Evolutionary conservation across 129 eudicot genomes (phyloP).

Genomic region (Helichrysum umbraculigerum): DNA sequence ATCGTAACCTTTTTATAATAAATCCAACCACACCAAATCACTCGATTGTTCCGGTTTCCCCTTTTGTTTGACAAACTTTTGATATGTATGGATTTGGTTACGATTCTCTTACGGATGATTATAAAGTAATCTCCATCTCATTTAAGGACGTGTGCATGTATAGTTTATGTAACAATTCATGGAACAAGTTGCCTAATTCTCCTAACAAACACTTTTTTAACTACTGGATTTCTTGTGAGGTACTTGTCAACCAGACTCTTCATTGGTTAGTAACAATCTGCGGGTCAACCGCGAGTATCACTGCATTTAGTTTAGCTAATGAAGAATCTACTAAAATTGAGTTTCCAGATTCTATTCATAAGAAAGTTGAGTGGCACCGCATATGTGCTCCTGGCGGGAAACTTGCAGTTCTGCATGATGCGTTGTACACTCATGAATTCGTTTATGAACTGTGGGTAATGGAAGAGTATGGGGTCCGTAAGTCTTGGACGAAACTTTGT

Average conservation of each 20-base stretch:
- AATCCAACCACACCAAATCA: slow-evolving; percentile 40
- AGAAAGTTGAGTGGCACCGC: slow-evolving; percentile 1
- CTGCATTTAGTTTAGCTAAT: slow-evolving; percentile 33
- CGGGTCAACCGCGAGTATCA: slow-evolving; percentile 12
- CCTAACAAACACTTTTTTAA: slow-evolving; percentile 40
- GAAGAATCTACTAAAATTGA: slow-evolving; percentile 37
- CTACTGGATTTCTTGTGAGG: slow-evolving; percentile 15
- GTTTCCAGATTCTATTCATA: slow-evolving; percentile 28
- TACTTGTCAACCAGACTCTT: slow-evolving; percentile 30
- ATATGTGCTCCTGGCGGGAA: slow-evolving; percentile 38
- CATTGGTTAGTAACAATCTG: slow-evolving; percentile 33
- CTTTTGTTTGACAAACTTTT: not conserved
- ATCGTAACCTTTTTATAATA: slow-evolving; percentile 10
- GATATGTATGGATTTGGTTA: slow-evolving; percentile 48
- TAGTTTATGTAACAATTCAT: slow-evolving; percentile 27
- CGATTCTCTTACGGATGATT: slow-evolving; percentile 35
- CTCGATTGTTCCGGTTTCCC: slow-evolving; percentile 25
- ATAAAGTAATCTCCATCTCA: slow-evolving; percentile 40
- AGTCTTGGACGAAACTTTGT: slow-evolving; percentile 41
- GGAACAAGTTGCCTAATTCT: slow-evolving; percentile 39
- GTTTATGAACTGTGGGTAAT: slow-evolving; percentile 39
- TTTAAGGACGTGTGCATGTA: slow-evolving; percentile 36
- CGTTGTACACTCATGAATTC: not conserved
- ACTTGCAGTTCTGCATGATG: slow-evolving; percentile 7
- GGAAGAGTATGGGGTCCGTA: slow-evolving; percentile 43